Evolutionary conservation across 805 yeast genomes (phyloP), one percentile per base, ranked within the genome.

Genomic region (Diddensiella transvaalensis): DNA sequence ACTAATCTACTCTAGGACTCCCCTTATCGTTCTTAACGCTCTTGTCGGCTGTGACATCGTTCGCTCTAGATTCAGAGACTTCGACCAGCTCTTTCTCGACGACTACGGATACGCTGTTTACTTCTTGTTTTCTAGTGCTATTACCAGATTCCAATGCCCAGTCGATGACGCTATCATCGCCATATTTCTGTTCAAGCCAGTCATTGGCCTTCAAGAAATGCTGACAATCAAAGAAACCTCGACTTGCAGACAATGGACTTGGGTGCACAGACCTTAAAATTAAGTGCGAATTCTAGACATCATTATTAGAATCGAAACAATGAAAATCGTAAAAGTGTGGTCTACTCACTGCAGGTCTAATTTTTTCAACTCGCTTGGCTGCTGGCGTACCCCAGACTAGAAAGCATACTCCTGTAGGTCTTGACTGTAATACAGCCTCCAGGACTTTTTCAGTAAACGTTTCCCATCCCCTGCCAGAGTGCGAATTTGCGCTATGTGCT

Each of bases 401-500:
- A 17, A 89, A 75, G 2, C 82, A 86, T 22, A 88, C 71, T 1
- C 87, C 88, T n/a, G 72, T 63, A 0, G 64, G 59, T 36, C 63
- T 59, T 5, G 62, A 54, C 11, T 66, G 58, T 18, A 72, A 71
- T 1, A 67, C 71, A 40, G 80, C 79, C 33, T 73, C 68, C 11
- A 93, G 76, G 1, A 82, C 88, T 26, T 78, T 73, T 59, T 79
- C 87, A 0, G 99, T 93, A 63, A 93, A 89, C 30, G 70, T 71
- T 60, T 90, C 97, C 99, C 99, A 93, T 0, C 99, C 99, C 56
- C 74, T 74, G 29, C 81, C 79, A 0, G 96, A 80, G 62, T 93
- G 99, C 10, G 97, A 88, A 60, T 89, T 88, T 8, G 99, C 96
- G 60, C 82, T 80, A 62, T 91, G 97, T 0, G 96, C 96, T 50